Evolutionary conservation across 768 basidiomycete genomes (phyloP).

Genomic region (Leccinellum luteum): DNA sequence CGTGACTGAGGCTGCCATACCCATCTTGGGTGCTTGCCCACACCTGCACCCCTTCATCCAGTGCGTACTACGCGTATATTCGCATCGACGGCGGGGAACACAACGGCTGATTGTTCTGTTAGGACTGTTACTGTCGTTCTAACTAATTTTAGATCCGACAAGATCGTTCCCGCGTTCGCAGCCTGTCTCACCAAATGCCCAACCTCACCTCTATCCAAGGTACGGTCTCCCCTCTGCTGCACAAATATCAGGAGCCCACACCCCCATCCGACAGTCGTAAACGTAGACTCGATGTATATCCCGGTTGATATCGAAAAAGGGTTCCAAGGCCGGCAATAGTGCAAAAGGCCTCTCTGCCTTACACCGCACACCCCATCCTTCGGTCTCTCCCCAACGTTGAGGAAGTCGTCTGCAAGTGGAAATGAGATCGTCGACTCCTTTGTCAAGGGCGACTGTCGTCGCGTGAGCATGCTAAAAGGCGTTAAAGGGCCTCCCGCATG

Average conservation of each 20-base stretch:
- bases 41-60: constrained; percentile 2
- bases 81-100: no score
- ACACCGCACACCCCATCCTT: constrained; percentile 8
- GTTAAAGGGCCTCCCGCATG: constrained; percentile 2
- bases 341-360: constrained; percentile 6
- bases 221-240: background rate
- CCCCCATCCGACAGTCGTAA: background rate
- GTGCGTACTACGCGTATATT: background rate
- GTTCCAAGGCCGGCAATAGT: constrained; percentile 8
- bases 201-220: constrained; percentile 14
- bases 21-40: background rate
- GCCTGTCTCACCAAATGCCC: constrained; percentile 1
- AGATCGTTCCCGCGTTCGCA: constrained; percentile 9
- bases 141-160: background rate
- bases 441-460: constrained; percentile 2
- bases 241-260: background rate
- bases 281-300: background rate
- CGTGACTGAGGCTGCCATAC: background rate
- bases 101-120: background rate
- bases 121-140: constrained; percentile 3
- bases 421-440: constrained; percentile 6
- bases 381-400: constrained; percentile 9
- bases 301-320: constrained; percentile 3
- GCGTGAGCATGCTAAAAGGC: constrained; percentile 9
- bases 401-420: constrained; percentile 5